These are phyloP conservation scores for Fusarium decemcellulare DNA, from an alignment of 2,329 filamentous ascomycete genomes.

Conservation along the genomic window DNA sequence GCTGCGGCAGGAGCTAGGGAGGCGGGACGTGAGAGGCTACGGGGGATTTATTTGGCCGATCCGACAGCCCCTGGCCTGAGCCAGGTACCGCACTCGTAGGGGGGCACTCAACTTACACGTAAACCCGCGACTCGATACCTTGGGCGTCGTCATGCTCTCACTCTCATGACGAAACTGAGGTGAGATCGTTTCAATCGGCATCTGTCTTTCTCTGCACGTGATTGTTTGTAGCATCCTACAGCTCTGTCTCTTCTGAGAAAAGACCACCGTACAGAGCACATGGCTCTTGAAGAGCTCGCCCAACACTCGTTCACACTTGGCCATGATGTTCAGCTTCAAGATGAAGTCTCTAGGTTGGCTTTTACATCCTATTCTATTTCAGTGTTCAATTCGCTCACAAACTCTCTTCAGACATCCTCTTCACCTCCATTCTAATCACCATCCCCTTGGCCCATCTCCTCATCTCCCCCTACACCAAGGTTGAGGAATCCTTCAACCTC, in stretches of 20 bases:
- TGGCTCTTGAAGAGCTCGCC: conserved; percentile 9
- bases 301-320: background rate
- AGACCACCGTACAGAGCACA: background rate
- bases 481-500: conserved; percentile 98
- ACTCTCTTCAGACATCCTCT: conserved; percentile 40
- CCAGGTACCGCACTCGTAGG: background rate
- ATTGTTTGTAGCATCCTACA: background rate
- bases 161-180: background rate
- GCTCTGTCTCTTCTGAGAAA: background rate
- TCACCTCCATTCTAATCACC: conserved; percentile 58
- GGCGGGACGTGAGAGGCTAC: conserved; percentile 17
- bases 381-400: background rate
- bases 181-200: background rate
- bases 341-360: conserved; percentile 41
- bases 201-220: background rate
- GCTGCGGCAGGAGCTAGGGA: conserved; percentile 8
- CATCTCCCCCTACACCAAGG: conserved; percentile 91
- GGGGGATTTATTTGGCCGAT: conserved; percentile 53
- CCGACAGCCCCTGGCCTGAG: conserved; percentile 39
- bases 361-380: background rate
- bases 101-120: background rate
- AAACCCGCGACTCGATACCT: background rate
- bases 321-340: conserved; percentile 24
- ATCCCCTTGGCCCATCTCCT: conserved; percentile 79
- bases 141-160: background rate